phyloP scores from a whole-genome alignment of 306 rosid genomes.

The Gynostemma pentaphyllum region DNA sequence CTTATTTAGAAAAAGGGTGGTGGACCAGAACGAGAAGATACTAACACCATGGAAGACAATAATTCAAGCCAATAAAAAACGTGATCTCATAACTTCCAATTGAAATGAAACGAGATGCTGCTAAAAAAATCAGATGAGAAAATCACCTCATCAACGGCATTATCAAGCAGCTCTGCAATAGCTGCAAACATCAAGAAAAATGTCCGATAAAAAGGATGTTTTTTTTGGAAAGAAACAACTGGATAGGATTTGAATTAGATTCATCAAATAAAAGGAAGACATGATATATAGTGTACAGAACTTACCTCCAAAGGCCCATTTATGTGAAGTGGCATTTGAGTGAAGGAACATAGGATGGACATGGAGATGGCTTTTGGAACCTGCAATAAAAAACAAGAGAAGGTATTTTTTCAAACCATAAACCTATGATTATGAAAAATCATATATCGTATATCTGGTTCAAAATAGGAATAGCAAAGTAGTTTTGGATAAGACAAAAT shows the following conservation, averaged over 20 bases:
- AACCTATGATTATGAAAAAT: no score
- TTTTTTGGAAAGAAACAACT: not conserved
- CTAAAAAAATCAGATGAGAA: not conserved
- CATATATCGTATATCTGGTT: no score
- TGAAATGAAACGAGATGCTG: not conserved
- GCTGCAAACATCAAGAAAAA: conserved; percentile 42
- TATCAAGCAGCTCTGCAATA: conserved; percentile 84
- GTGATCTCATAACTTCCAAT: not conserved
- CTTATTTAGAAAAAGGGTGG: not conserved
- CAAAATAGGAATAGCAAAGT: not conserved
- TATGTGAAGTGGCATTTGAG: conserved; percentile 96
- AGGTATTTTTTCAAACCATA: not conserved
- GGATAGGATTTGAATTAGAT: not conserved
- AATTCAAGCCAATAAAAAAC: not conserved
- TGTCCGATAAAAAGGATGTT: not conserved
- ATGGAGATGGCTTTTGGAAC: conserved; percentile 50
- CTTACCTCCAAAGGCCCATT: conserved; percentile 99
- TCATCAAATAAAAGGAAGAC: conserved; percentile 3
- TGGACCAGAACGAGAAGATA: not conserved
- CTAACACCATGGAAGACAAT: not conserved
- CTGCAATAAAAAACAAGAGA: conserved; percentile 25
- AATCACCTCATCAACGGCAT: conserved; percentile 86
- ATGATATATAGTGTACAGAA: no score
- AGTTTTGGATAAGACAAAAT: not conserved
- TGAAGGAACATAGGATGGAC: conserved; percentile 89